Evolutionary conservation across 2,329 filamentous ascomycete genomes (phyloP), one percentile per base, ranked within the genome.

Genomic region (Juglanconis oblonga): DNA sequence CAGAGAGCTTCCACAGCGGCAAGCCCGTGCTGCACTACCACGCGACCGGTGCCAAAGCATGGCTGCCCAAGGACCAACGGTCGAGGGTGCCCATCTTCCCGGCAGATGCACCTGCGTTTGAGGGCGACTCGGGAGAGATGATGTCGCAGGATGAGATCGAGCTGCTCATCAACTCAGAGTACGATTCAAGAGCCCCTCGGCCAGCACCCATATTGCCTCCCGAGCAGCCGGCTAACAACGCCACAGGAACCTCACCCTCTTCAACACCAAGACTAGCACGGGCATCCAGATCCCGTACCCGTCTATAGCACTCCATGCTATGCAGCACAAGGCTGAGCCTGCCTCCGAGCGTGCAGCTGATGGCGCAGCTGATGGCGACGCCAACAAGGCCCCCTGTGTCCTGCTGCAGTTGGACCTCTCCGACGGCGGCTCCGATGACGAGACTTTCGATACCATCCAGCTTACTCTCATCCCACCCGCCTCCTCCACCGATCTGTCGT

Each of bases 241-340:
- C 4, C 38, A 67, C 54, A 83, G 82, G 67, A 76, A 80, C 66
- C 79, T 93, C 58, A 85, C 79, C 13, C 73, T 93, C 62, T 92
- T 86, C 76, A 88, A 87, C 65, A 73, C 76, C 11, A 72, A 80
- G 3, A 81, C 79, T 11, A 77, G 79, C 40, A 80, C 76, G 17
- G 90, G 90, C 64, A 74, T 91, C 49, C 81, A 85, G 45, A 89
- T 93, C 65, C 85, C 88, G 0, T 94, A 92, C 73, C 89, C 87
- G 3, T 78, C 84, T 62, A 90, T 94, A 70, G 87, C 87, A 29
- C 86, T 93, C 14, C 90, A 92, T 71, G 90, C 89, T 0, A 84
- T 89, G 67, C 88, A 91, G 73, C 83, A 85, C 58, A 72, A 75
- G 49, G 70, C 75, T 33, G 73, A 76, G 24, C 58, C 55, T 10